Conservation (phyloP, 1,284 basidiomycete species). For the Pseudozyma pruni region DNA sequence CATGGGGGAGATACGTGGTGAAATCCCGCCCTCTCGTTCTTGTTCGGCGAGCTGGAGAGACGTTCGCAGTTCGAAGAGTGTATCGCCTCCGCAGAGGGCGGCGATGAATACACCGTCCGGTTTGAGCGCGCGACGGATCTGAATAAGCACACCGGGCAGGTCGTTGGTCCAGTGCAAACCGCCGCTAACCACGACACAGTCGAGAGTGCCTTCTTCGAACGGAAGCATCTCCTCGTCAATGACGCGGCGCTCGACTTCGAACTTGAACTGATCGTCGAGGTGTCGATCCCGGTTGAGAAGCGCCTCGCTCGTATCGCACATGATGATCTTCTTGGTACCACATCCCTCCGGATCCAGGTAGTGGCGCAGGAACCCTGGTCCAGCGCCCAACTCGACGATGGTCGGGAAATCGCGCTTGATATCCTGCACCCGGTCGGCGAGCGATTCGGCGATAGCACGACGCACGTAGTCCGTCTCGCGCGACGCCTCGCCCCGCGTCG, state of each 20-base stretch:
- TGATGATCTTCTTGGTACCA: conserved; percentile 75
- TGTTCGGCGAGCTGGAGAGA: conserved; percentile 92
- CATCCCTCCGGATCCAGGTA: conserved; percentile 80
- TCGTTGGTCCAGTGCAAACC: conserved; percentile 98
- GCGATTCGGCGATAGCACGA: conserved; percentile 86
- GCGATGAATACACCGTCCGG: conserved; percentile 96
- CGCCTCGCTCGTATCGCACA: conserved; percentile 82
- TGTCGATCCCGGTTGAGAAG: conserved; percentile 52
- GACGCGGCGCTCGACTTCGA: conserved; percentile 60
- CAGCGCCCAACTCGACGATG: conserved; percentile 90
- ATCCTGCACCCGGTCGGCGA: conserved; percentile 88
- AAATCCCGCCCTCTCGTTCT: conserved; percentile 94
- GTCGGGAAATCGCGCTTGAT: conserved; percentile 84
- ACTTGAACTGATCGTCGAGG: conserved; percentile 50
- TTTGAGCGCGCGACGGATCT: conserved; percentile 84
- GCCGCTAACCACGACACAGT: conserved; percentile 90
- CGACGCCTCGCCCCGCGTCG: conserved; percentile 70
- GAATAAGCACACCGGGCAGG: conserved; percentile 89
- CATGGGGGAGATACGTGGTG: conserved; percentile 95
- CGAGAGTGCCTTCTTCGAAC: conserved; percentile 80
- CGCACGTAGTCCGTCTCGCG: conserved; percentile 90
- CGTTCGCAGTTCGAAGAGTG: conserved; percentile 90
- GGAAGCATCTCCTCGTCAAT: conserved; percentile 65
- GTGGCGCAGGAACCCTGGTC: conserved; percentile 90
- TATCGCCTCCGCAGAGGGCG: conserved; percentile 94